Conservation (phyloP, 495 filamentous ascomycete species). For the Aspergillus saccharolyticus region DNA sequence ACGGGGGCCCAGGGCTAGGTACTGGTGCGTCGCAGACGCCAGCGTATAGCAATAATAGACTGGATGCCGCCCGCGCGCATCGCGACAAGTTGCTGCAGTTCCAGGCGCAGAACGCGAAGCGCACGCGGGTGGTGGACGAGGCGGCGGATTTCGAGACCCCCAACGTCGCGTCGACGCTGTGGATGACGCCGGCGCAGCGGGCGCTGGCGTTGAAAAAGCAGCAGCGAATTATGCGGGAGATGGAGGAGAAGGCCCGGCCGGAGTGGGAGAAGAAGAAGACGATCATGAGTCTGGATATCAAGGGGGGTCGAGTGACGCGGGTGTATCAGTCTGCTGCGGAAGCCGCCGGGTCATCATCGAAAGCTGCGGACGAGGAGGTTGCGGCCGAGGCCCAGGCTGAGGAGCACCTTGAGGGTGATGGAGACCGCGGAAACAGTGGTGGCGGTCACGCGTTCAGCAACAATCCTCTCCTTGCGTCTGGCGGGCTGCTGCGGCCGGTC, state of each 20-base stretch:
- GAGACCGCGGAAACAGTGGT: conserved; percentile 12
- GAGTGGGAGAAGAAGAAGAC: conserved; percentile 91
- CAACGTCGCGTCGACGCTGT: conserved; percentile 63
- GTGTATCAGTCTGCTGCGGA: conserved; percentile 54
- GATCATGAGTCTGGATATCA: conserved; percentile 81
- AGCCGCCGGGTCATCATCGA: conserved; percentile 19
- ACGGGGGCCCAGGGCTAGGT: conserved; percentile 33
- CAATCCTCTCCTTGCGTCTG: conserved; percentile 71
- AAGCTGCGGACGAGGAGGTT: conserved; percentile 31
- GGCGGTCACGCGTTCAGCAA: conserved; percentile 64
- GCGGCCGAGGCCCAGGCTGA: conserved; percentile 26
- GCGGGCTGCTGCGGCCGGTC: conserved; percentile 71
- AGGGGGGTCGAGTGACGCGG: conserved; percentile 67
- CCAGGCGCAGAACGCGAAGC: conserved; percentile 80
- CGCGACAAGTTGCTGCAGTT: conserved; percentile 77
- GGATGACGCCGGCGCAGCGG: conserved; percentile 83
- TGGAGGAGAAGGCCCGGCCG: conserved; percentile 84
- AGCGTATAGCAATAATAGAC: conserved; percentile 36
- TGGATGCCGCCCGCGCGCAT: conserved; percentile 56
- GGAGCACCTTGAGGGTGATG: conserved; percentile 19
- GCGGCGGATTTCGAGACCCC: conserved; percentile 87
- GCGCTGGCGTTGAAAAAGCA: conserved; percentile 85
- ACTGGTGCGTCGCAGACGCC: conserved; percentile 31
- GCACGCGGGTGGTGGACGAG: conserved; percentile 89
- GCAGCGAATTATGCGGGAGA: conserved; percentile 78